Base-by-base conservation (phyloP, 2,329 filamentous ascomycete species). In the Cladosporium sp. region DNA sequence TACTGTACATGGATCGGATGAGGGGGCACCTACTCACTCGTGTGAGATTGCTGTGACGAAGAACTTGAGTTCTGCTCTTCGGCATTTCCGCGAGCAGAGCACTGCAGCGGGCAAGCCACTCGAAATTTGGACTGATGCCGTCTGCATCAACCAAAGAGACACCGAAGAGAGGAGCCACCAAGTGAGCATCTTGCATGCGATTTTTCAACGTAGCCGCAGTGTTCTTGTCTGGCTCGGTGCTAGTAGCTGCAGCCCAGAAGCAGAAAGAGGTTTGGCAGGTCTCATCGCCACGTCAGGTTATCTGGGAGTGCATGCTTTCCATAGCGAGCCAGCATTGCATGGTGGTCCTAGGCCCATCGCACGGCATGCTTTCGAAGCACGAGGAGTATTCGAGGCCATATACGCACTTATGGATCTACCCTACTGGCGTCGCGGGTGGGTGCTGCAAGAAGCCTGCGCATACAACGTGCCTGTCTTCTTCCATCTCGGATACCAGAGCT, bases 71-170 rank as follows among this genome's bases (percentile, higher is more conserved):
- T 28, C 28, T 21, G 53, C 53, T 1, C 16, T 57, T 1, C 26
- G 53, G 16, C 53, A 57, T 21, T n/a, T 34, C 1, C 26, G 53
- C 11, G 21, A 10, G 5, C 14, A 57, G 32, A 14, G 16, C 4
- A 57, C 53, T 5, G 3, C 53, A 7, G 6, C n/a, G 28, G 28
- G 28, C 2, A 16, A 23, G 30, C 3, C 8, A 6, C 16, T 34
- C 16, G 28, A 14, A n/a, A 18, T 57, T 30, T 57, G 53, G 53
- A 34, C 53, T 3, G 53, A 57, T 23, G 53, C 53, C 21, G 2
- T 57, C 3, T 57, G 53, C 10, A 57, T 57, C n/a, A 57, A 57
- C 30, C 53, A 57, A n/a, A 28, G 28, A 14, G 53, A 57, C 39
- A 30, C 53, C 10, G 8, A 14, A 3, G 53, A 57, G 53, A n/a